phyloP scores from a whole-genome alignment of 2,329 filamentous ascomycete genomes.

The Phaeomoniella chlamydospora region DNA sequence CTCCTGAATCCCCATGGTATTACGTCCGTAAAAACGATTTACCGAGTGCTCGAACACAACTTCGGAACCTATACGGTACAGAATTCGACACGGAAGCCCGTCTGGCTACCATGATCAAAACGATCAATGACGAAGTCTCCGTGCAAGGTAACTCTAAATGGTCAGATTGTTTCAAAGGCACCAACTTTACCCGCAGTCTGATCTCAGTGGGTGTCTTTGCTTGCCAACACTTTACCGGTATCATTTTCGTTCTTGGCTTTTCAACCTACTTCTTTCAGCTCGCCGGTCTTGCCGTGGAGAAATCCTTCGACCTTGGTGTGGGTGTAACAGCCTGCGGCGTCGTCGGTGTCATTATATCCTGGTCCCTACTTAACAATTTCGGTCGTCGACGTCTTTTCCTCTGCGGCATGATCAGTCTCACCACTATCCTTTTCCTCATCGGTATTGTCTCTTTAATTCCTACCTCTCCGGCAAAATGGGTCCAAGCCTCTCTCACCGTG shows the following conservation, averaged over 20 bases:
- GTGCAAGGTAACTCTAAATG: conserved; percentile 16
- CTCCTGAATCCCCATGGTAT: conserved; percentile 23
- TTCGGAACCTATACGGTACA: conserved; percentile 19
- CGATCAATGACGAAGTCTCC: conserved; percentile 23
- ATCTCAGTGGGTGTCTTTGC: conserved; percentile 28
- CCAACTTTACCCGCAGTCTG: conserved; percentile 26
- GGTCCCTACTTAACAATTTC: conserved; percentile 17
- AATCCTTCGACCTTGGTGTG: conserved; percentile 24
- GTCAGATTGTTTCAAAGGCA: conserved; percentile 25
- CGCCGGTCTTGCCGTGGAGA: conserved; percentile 14
- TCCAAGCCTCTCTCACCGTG: conserved; percentile 20
- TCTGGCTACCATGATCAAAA: conserved; percentile 24
- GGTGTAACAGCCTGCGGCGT: conserved; percentile 23
- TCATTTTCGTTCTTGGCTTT: conserved; percentile 27
- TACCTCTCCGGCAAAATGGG: conserved; percentile 18
- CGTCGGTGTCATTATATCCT: conserved; percentile 20
- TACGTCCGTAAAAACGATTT: conserved; percentile 19
- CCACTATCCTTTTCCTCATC: conserved; percentile 19
- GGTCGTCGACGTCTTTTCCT: conserved; percentile 20
- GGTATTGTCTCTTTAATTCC: conserved; percentile 25
- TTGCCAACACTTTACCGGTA: conserved; percentile 27
- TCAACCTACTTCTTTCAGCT: conserved; percentile 33
- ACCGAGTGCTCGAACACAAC: conserved; percentile 18
- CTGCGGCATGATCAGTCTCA: conserved; percentile 16
- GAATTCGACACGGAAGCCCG: conserved; percentile 23